These are phyloP conservation scores for Mycosphaerelloides madeirae DNA, from an alignment of 2,329 filamentous ascomycete species.

Conservation along the genomic window DNA sequence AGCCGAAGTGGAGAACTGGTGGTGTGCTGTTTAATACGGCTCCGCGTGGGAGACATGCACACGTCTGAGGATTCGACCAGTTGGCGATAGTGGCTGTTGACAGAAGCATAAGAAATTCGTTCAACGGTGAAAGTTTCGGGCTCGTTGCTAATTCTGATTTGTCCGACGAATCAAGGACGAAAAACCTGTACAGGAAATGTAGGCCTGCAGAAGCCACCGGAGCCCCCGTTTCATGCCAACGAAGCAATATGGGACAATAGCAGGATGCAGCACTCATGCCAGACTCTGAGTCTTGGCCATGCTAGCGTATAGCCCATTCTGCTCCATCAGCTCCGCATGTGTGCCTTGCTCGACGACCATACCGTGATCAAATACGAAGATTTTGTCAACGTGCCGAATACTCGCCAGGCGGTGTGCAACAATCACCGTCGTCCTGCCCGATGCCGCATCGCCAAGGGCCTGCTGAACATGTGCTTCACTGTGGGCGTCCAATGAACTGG, in stretches of 20 bases:
- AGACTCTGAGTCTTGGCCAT: slow-evolving; percentile 36
- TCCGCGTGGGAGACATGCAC: slow-evolving; percentile 2
- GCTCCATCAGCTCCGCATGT: slow-evolving; percentile 51
- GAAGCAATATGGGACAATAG: neutral
- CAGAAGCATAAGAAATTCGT: no score
- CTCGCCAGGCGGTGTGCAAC: slow-evolving; percentile 75
- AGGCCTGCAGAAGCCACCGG: no score
- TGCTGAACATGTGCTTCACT: slow-evolving; percentile 41
- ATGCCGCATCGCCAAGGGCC: slow-evolving; percentile 37
- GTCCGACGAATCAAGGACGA: no score
- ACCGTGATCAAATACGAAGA: slow-evolving; percentile 70
- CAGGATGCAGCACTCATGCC: slow-evolving; percentile 18
- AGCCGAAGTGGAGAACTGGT: no score
- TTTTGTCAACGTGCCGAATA: slow-evolving; percentile 73
- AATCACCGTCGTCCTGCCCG: slow-evolving; percentile 60
- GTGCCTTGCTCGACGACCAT: slow-evolving; percentile 58
- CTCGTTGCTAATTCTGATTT: no score
- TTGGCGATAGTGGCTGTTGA: neutral
- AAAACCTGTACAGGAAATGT: no score
- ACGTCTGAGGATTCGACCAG: neutral
- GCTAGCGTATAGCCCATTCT: slow-evolving; percentile 37
- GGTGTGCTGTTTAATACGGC: no score
- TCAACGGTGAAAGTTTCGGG: no score
- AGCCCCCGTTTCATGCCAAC: no score
- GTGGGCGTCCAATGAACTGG: slow-evolving; percentile 44